These are phyloP conservation scores for Oryza rufipogon DNA, from an alignment of 176 grass and related monocot species.

Conservation along the genomic window DNA sequence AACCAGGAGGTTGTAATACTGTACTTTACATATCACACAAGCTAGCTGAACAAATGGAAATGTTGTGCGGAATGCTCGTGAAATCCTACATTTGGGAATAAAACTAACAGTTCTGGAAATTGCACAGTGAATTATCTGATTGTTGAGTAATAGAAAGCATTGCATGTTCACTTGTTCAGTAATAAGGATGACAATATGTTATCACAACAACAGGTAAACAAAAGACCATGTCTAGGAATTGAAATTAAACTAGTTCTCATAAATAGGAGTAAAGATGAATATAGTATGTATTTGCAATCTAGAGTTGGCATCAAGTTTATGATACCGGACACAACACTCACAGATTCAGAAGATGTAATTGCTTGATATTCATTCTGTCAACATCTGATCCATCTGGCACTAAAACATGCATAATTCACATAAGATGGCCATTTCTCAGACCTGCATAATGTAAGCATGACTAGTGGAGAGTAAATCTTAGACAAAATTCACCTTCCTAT, in stretches of 20 bases:
- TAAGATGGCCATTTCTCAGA: neutral
- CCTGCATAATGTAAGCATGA: conserved; percentile 19
- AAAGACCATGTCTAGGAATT: neutral
- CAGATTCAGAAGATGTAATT: neutral
- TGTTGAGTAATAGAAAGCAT: neutral
- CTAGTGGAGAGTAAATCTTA: neutral
- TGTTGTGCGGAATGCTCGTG: conserved; percentile 15
- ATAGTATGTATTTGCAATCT: neutral
- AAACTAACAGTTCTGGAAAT: neutral
- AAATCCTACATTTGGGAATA: neutral
- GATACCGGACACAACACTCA: neutral
- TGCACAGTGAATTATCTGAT: neutral
- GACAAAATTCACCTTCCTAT: neutral
- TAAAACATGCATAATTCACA: neutral
- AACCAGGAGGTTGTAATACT: neutral
- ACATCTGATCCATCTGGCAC: neutral
- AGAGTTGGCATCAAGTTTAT: conserved; percentile 6
- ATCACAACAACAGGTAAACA: neutral
- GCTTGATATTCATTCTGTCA: neutral
- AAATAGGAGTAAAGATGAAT: neutral
- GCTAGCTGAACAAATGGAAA: neutral
- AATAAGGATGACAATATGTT: neutral
- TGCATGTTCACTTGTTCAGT: neutral
- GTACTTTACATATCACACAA: neutral
- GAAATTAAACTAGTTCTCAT: neutral